A percentile compares a stretch with the other conserved stretches of the same genome.
Evolutionary conservation across 2,329 filamentous ascomycete genomes (phyloP).

Genomic region (Ophiostoma sp.): DNA sequence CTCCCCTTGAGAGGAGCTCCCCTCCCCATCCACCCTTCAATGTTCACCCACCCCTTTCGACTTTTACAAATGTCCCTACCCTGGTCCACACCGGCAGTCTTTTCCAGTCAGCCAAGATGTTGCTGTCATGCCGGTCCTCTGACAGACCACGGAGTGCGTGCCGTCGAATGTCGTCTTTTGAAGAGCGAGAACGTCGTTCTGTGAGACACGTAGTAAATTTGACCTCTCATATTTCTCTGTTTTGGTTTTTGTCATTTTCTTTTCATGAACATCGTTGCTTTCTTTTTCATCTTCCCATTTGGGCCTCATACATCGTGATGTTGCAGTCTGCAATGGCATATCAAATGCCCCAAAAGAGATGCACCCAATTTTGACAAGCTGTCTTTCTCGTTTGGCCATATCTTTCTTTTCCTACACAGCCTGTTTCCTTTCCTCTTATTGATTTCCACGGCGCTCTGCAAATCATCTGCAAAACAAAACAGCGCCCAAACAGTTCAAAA

Average conservation of each 20-base stretch:
- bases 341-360: background rate
- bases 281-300: background rate
- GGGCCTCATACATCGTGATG: background rate
- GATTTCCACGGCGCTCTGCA: background rate
- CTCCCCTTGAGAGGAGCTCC: background rate
- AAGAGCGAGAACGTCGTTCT: background rate
- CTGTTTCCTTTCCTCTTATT: background rate
- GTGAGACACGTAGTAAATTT: background rate
- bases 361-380: background rate
- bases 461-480: constrained; percentile 13
- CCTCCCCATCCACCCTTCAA: background rate
- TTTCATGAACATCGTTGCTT: background rate
- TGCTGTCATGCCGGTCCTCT: background rate
- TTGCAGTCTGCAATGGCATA: background rate
- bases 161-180: background rate
- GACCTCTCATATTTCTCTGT: background rate
- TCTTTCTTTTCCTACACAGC: background rate
- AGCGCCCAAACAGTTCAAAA: background rate
- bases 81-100: background rate
- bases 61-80: background rate
- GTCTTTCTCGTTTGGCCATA: background rate
- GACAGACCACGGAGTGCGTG: background rate
- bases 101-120: background rate
- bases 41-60: background rate
- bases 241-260: background rate